Evolutionary conservation across 441 rosid species (phyloP).

Genomic region (Syzygium malaccense): DNA sequence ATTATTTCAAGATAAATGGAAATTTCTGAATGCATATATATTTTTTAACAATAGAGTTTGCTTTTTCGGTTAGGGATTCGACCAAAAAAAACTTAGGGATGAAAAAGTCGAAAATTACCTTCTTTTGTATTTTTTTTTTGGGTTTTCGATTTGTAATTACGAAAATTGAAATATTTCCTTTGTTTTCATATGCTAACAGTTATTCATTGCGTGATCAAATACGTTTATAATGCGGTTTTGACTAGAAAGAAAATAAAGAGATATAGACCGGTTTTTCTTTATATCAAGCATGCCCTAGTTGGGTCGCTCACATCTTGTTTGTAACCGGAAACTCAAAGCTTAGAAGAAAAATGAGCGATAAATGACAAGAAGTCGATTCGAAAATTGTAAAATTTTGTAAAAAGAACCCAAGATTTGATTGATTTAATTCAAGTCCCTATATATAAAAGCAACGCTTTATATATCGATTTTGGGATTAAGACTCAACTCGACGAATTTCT

Average conservation of each 20-base stretch:
- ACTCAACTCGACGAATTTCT: background rate
- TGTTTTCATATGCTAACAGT: background rate
- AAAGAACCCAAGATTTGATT: rapidly evolving
- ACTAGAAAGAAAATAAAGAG: background rate
- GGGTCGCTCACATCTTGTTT: background rate
- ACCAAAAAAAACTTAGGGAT: background rate
- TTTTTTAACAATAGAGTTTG: background rate
- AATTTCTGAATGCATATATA: background rate
- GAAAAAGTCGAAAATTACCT: background rate
- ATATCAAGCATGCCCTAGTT: background rate
- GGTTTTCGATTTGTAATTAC: background rate
- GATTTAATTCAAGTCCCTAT: background rate
- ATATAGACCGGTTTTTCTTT: background rate
- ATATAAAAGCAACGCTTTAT: background rate
- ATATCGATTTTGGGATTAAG: rapidly evolving
- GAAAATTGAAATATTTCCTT: background rate
- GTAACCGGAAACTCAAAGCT: background rate
- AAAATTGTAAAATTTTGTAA: background rate
- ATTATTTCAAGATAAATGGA: background rate
- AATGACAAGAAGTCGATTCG: background rate
- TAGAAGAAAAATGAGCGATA: background rate
- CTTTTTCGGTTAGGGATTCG: background rate
- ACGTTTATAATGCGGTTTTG: background rate
- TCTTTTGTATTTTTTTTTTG: background rate
- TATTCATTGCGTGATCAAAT: background rate